Base-by-base conservation (phyloP, 305 asterid species). In the Fraxinus dipetala region DNA sequence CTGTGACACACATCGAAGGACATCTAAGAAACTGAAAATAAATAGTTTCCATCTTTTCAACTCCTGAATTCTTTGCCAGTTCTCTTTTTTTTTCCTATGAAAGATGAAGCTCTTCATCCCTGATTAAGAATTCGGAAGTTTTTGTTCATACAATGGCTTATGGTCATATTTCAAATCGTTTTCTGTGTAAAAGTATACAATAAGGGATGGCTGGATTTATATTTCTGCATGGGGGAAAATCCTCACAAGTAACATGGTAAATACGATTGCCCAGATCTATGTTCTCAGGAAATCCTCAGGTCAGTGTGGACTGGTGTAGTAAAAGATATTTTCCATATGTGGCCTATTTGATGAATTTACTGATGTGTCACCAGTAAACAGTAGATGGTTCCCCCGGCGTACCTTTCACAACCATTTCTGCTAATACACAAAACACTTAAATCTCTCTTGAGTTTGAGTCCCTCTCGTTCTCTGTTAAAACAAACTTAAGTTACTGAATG, bases 201-300 rank as follows among this genome's bases (percentile, higher is more conserved):
- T 40, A 26, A 48, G 34, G 48, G 26, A 56, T 24, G 59, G 22
- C 13, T 13, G 30, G 30, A 69, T 76, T 54, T 72, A 65, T 8
- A 65, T 75, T 38, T 38, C 28, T 59, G 45, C 78, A 43, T 72
- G 80, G 35, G 32, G 26, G 77, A 6, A 40, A 67, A 69, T 67
- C 77, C 40, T 43, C 82, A 24, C 9, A 38, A 67, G 31, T 75
- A 67, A 79, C 11, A 82, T 26, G 38, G 13, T 56, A 78, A 59
- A 76, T 81, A 20, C 14, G 48, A 79, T 45, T 45, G 40, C 20
- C 24, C 40, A 11, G 59, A 72, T 40, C 22, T 77, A 35, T 76
- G 13, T 82, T 74, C 26, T 30, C 69, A n/a, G 54, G 40, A 75
- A 74, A 77, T 56, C 63, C 61, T 7, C 7, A 14, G 20, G 20